Evolutionary conservation across 768 basidiomycete genomes (phyloP).

Genomic region (Naganishia onofrii): DNA sequence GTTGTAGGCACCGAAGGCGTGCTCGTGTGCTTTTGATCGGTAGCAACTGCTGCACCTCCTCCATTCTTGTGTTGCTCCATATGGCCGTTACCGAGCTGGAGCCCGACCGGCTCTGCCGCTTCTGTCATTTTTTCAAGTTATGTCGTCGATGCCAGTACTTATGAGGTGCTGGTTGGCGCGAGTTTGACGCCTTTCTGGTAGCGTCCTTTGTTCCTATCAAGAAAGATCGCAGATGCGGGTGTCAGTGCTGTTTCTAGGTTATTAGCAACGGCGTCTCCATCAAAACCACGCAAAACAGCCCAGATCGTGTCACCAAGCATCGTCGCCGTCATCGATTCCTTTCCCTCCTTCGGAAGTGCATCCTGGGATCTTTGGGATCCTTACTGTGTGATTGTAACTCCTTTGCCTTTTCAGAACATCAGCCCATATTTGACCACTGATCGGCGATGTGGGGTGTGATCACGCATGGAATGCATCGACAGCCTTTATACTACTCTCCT

Average conservation of each 20-base stretch:
- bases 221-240: not conserved
- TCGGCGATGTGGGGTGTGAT: not conserved
- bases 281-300: not conserved
- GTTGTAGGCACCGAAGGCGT: too few relatives aligned
- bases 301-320: not conserved
- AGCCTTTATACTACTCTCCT: not conserved
- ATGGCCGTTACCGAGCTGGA: constrained; percentile 1
- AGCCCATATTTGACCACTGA: not conserved
- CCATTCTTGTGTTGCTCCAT: constrained; percentile 6
- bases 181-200: not conserved
- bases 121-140: constrained; percentile 8
- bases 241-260: not conserved
- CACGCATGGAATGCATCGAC: not conserved
- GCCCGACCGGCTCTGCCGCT: not conserved
- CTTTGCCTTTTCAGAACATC: not conserved
- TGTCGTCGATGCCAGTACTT: not conserved
- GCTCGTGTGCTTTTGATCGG: not conserved
- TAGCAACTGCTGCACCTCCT: not conserved
- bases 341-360: not conserved
- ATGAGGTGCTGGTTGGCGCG: not conserved
- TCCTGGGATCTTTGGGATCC: not conserved
- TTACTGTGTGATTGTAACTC: not conserved
- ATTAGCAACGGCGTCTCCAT: not conserved
- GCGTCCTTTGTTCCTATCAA: not conserved
- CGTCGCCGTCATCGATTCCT: not conserved